Conservation (phyloP, 352 stramenopile genomes). For the Pythium brachiatum region DNA sequence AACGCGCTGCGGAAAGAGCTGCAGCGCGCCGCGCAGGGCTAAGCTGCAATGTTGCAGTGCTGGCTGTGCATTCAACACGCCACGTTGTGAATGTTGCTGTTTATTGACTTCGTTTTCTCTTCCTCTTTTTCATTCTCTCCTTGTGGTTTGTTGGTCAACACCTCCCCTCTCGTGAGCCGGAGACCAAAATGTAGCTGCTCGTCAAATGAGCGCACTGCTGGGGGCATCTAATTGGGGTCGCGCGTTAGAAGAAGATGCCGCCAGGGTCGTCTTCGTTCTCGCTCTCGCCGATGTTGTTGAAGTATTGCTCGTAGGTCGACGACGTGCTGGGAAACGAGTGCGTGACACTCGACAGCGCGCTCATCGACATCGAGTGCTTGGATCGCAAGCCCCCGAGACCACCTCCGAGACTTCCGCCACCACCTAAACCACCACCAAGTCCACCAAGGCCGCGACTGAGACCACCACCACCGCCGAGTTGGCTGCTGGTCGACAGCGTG, state of each 20-base stretch:
- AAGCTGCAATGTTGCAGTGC: neutral
- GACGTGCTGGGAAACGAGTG: slow-evolving; percentile 62
- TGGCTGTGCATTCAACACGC: neutral
- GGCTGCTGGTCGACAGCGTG: slow-evolving; percentile 9
- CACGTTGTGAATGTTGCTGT: slow-evolving; percentile 6
- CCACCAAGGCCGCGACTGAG: slow-evolving; percentile 16
- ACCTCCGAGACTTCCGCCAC: slow-evolving; percentile 2
- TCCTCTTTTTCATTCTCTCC: neutral
- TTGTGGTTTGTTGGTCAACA: neutral
- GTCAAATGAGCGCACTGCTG: neutral
- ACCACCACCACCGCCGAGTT: slow-evolving; percentile 9
- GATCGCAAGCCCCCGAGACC: slow-evolving; percentile 27
- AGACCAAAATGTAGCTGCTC: neutral
- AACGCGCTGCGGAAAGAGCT: slow-evolving; percentile 34
- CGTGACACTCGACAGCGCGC: slow-evolving; percentile 59
- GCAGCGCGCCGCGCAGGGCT: slow-evolving; percentile 25
- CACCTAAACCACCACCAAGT: neutral
- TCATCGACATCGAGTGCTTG: slow-evolving; percentile 86
- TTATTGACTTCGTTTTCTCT: slow-evolving; percentile 4
- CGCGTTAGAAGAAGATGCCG: slow-evolving; percentile 82
- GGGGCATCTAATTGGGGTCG: slow-evolving; percentile 15
- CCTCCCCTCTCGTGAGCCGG: neutral
- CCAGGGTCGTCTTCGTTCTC: slow-evolving; percentile 78
- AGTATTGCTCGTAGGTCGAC: slow-evolving; percentile 85
- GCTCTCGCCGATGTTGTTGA: slow-evolving; percentile 84